Percentiles rank a stretch among this genome's conserved stretches.
phyloP scores from a whole-genome alignment of 768 basidiomycete species.

The Termitomyces sp. region DNA sequence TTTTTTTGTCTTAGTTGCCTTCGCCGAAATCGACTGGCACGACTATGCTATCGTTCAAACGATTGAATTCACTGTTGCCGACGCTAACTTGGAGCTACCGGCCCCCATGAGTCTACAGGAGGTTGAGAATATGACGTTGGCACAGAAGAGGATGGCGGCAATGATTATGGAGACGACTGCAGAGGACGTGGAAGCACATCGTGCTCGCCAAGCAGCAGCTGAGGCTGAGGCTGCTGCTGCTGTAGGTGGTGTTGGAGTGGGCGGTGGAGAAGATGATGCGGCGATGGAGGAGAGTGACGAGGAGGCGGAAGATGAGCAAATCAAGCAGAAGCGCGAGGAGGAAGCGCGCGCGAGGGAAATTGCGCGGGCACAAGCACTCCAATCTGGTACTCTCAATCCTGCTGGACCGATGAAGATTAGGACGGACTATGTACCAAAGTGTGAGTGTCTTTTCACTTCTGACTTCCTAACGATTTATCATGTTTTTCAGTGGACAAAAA shows the following conservation, averaged over 20 bases:
- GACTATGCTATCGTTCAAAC: constrained; percentile 98
- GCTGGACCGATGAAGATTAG: constrained; percentile 88
- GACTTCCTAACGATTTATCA: constrained; percentile 1
- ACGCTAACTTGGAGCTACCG: constrained; percentile 86
- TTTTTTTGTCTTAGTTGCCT: constrained; percentile 55
- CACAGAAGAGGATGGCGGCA: constrained; percentile 96
- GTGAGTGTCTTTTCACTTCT: constrained; percentile 38
- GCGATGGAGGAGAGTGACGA: constrained; percentile 88
- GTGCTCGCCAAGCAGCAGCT: constrained; percentile 76
- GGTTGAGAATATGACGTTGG: constrained; percentile 92
- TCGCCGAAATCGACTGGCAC: constrained; percentile 99
- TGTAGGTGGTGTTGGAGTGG: constrained; percentile 57
- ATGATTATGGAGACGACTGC: constrained; percentile 97
- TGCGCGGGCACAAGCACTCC: constrained; percentile 74
- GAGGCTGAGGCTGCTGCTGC: constrained; percentile 81
- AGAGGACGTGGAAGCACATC: constrained; percentile 79
- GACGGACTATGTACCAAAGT: constrained; percentile 92
- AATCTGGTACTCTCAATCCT: constrained; percentile 68
- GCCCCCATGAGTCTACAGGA: constrained; percentile 96
- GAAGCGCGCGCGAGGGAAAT: constrained; percentile 66
- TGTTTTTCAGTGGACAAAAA: constrained; percentile 54
- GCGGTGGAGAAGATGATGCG: constrained; percentile 46
- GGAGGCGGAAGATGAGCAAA: constrained; percentile 59
- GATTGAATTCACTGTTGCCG: constrained; percentile 93
- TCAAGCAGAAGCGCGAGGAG: constrained; percentile 59